Conservation (phyloP, 2,329 filamentous ascomycete species). For the Phaeomoniella chlamydospora region DNA sequence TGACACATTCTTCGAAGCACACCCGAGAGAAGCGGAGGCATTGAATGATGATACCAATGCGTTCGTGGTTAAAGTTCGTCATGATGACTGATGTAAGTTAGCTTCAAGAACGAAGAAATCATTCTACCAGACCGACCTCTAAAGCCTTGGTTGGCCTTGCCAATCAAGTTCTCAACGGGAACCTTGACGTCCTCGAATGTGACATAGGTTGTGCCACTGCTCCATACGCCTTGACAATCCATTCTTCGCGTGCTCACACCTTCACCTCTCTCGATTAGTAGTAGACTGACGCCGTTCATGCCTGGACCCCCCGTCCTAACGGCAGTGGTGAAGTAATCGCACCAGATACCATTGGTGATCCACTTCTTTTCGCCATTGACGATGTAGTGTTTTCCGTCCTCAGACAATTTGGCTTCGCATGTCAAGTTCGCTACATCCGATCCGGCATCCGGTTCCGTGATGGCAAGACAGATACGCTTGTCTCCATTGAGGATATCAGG, state of each 20-base stretch:
- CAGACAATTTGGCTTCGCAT: slow-evolving; percentile 86
- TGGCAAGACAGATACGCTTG: slow-evolving; percentile 94
- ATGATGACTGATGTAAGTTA: slow-evolving; percentile 58
- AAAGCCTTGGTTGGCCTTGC: slow-evolving; percentile 97
- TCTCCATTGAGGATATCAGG: slow-evolving; percentile 80
- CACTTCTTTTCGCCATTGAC: slow-evolving; percentile 99
- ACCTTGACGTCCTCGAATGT: slow-evolving; percentile 99
- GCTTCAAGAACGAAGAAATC: neutral
- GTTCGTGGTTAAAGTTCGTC: slow-evolving; percentile 99
- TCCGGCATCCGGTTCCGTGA: slow-evolving; percentile 92
- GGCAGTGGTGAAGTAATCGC: slow-evolving; percentile 93
- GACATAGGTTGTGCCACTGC: slow-evolving; percentile 87
- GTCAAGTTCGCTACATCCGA: slow-evolving; percentile 90
- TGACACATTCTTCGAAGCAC: slow-evolving; percentile 91
- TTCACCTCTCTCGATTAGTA: slow-evolving; percentile 81
- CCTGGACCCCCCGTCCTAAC: slow-evolving; percentile 78
- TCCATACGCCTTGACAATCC: slow-evolving; percentile 98
- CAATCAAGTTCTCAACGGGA: slow-evolving; percentile 94
- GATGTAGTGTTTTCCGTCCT: slow-evolving; percentile 97
- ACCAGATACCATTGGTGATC: slow-evolving; percentile 97
- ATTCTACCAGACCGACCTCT: slow-evolving; percentile 36
- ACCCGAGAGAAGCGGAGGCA: slow-evolving; percentile 89
- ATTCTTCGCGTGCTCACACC: slow-evolving; percentile 88
- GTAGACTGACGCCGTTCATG: slow-evolving; percentile 83
- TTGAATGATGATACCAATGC: slow-evolving; percentile 97